Evolutionary conservation across 768 basidiomycete genomes (phyloP), one percentile per base, ranked within the genome.

Genomic region (Psilocybe cyanescens): DNA sequence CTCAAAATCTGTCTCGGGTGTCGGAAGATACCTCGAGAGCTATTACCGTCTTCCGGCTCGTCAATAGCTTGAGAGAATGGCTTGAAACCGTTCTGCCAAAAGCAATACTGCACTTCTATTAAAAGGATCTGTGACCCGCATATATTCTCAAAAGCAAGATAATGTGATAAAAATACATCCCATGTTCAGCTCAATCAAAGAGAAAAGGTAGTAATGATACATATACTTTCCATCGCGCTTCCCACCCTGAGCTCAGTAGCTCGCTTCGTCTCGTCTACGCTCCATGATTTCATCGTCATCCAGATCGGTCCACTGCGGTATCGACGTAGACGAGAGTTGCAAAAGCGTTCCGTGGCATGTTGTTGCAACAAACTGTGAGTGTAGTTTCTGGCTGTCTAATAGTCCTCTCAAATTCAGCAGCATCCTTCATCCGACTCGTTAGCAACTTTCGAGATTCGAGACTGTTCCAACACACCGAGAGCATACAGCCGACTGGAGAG

Each of bases 321-420:
- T 48, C 6, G 33, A 57, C 14, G 46, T 49, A 17, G 19, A 47
- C 17, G 51, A 45, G n/a, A 57, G 44, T 7, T 44, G 28, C 14
- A 45, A 19, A 33, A 45, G 44, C 33, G 58, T 54, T 17, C 30
- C 51, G 48, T 59, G 46, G 24, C 47, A 39, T 12, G 45, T 47
- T 9, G 56, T 33, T 12, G 19, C n/a, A 14, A 5, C 4, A 24
- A 33, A 47, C 30, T 48, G 46, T 57, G 56, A 35, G 31, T 17
- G 11, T 8, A 17, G 9, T 7, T 19, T 37, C 35, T 17, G 37
- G 16, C 16, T 61, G 31, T 59, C 60, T 37, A 65, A 35, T 44
- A 61, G 19, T 29, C 60, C 60, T 39, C 64, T 60, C 57, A 65
- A 52, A 53, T 65, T 65, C 4, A 65, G 58, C 33, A 65, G 50